phyloP scores from a whole-genome alignment of 495 filamentous ascomycete genomes.

The Xylaria grammica region DNA sequence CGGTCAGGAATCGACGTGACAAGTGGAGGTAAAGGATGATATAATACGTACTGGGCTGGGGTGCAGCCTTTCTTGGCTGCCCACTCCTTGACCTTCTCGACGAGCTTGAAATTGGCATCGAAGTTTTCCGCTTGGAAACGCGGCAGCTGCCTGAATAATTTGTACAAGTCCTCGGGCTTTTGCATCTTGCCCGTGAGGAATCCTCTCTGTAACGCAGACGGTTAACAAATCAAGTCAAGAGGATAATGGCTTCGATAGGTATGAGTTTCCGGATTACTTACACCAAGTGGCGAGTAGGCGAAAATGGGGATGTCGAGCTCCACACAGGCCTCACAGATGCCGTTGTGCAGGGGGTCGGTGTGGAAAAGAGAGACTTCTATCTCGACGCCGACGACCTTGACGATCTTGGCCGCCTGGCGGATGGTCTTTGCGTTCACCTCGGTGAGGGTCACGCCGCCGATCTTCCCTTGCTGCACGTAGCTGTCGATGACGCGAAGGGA shows the following conservation, averaged over 20 bases:
- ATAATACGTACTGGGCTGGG: constrained; percentile 55
- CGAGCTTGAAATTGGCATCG: constrained; percentile 68
- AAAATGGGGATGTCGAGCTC: constrained; percentile 73
- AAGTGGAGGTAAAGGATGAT: neutral
- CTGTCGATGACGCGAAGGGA: constrained; percentile 31
- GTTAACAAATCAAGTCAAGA: neutral
- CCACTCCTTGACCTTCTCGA: constrained; percentile 63
- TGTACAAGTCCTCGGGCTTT: constrained; percentile 59
- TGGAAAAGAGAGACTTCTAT: constrained; percentile 70
- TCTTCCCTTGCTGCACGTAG: constrained; percentile 68
- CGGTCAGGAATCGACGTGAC: constrained; percentile 40
- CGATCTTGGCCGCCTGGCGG: constrained; percentile 63
- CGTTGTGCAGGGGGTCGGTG: constrained; percentile 68
- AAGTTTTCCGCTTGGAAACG: constrained; percentile 68
- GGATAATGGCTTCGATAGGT: too few relatives aligned
- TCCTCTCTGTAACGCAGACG: constrained; percentile 28
- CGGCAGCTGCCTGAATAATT: constrained; percentile 56
- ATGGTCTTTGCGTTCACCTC: constrained; percentile 71
- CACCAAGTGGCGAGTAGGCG: constrained; percentile 52
- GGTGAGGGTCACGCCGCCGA: constrained; percentile 68
- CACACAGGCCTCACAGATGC: constrained; percentile 64
- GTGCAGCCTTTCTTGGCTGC: constrained; percentile 67
- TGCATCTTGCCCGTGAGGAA: constrained; percentile 60
- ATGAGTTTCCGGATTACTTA: neutral
- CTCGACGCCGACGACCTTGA: constrained; percentile 70